Percentiles rank a stretch among this genome's conserved stretches.
phyloP scores from a whole-genome alignment of 2,329 filamentous ascomycete genomes.

The Onygena corvina region DNA sequence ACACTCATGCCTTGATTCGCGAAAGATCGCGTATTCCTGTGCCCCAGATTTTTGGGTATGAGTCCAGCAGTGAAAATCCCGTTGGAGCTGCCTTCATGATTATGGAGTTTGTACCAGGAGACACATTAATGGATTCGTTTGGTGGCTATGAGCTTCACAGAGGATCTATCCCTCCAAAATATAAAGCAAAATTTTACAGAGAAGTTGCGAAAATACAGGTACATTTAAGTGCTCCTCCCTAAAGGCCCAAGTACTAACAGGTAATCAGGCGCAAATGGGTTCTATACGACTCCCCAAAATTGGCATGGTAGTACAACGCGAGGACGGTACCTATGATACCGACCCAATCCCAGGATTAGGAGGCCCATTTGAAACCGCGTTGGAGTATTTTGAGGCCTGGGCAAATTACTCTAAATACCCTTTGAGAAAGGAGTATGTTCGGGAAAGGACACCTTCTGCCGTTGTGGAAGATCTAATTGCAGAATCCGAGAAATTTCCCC shows the following conservation, averaged over 20 bases:
- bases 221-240: no score
- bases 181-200: slow-evolving; percentile 9
- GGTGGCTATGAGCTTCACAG: slow-evolving; percentile 16
- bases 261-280: slow-evolving; percentile 14
- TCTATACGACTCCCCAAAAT: slow-evolving; percentile 17
- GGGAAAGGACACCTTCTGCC: no score
- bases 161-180: slow-evolving; percentile 11
- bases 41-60: slow-evolving; percentile 21
- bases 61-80: slow-evolving; percentile 16
- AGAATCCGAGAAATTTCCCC: background rate
- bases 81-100: slow-evolving; percentile 23
- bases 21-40: slow-evolving; percentile 11
- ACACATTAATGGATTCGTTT: slow-evolving; percentile 20
- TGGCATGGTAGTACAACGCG: slow-evolving; percentile 11
- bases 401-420: background rate
- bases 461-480: background rate
- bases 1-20: no score
- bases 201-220: slow-evolving; percentile 5
- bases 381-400: slow-evolving; percentile 17
- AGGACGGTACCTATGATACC: slow-evolving; percentile 13
- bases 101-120: slow-evolving; percentile 24
- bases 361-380: slow-evolving; percentile 16
- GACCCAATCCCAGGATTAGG: slow-evolving; percentile 15
- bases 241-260: no score
- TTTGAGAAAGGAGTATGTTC: background rate